These are phyloP conservation scores for Cyclocybe cylindracea DNA, from an alignment of 768 basidiomycete species.

Conservation along the genomic window DNA sequence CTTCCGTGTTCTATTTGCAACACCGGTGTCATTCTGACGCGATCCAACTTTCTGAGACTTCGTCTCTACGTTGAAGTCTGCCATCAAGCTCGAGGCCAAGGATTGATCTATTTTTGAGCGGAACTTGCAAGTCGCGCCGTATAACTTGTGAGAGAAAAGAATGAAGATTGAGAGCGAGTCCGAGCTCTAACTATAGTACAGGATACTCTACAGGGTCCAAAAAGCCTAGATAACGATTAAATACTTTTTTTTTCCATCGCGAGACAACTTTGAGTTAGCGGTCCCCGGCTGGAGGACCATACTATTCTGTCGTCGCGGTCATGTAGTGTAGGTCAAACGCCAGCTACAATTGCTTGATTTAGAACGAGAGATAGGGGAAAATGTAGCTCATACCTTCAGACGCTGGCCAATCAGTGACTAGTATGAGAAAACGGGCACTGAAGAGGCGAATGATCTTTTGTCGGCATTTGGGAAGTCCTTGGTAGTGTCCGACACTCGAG, in stretches of 20 bases:
- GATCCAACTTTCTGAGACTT: too few species aligned
- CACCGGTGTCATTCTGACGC: too few species aligned
- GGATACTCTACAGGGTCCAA: neutral
- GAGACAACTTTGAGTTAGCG: conserved; percentile 11
- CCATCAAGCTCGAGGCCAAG: too few species aligned
- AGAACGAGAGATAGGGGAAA: conserved; percentile 5
- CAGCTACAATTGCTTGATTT: conserved; percentile 6
- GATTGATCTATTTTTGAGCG: too few species aligned
- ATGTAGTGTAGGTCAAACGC: neutral
- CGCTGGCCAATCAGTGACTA: too few species aligned
- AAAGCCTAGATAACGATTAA: neutral
- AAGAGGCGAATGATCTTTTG: neutral
- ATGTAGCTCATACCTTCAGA: neutral
- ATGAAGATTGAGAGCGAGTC: neutral
- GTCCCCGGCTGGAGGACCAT: conserved; percentile 15
- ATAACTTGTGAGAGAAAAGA: neutral
- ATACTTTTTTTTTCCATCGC: conserved; percentile 11
- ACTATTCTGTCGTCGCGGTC: conserved; percentile 13
- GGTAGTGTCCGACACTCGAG: neutral
- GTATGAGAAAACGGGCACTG: too few species aligned
- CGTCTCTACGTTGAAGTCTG: too few species aligned
- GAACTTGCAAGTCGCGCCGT: neutral
- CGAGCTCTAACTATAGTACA: neutral
- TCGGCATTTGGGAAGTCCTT: neutral
- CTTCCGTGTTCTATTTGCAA: neutral